Conservation (phyloP, 768 basidiomycete genomes). For the Lactarius quietus region DNA sequence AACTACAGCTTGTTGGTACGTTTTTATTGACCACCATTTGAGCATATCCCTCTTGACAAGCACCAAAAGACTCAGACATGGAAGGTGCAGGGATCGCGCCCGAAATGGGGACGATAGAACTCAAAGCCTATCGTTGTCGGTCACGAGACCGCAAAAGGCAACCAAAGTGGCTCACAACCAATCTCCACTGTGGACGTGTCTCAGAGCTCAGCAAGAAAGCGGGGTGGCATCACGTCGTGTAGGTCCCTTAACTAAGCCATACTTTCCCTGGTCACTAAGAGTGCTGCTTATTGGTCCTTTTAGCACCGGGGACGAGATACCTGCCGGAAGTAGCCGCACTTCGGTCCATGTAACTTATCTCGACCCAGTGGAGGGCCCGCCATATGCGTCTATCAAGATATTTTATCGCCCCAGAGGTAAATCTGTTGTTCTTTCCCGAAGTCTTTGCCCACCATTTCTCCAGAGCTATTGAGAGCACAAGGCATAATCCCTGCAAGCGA, state of each 20-base stretch:
- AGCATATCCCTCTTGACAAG: background rate
- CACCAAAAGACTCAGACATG: background rate
- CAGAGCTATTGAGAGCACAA: slow-evolving; percentile 14
- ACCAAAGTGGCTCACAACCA: no score
- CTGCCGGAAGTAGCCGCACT: background rate
- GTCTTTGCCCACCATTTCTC: background rate
- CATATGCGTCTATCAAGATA: background rate
- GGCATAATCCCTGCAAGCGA: slow-evolving; percentile 4
- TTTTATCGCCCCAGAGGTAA: slow-evolving; percentile 6
- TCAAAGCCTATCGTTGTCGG: background rate
- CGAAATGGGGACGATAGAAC: slow-evolving; percentile 11
- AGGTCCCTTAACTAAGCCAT: background rate
- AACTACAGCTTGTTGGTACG: slow-evolving; percentile 1
- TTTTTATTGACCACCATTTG: background rate
- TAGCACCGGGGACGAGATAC: slow-evolving; percentile 1
- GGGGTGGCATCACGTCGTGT: slow-evolving; percentile 9
- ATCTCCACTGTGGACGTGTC: background rate
- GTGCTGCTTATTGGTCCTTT: no score
- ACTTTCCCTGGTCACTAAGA: background rate
- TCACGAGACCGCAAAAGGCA: background rate
- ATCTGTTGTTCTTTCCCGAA: background rate
- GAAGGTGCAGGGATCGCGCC: background rate
- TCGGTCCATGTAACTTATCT: no score
- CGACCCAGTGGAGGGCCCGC: background rate
- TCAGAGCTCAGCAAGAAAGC: slow-evolving; percentile 8